A percentile compares a stretch with the other conserved stretches of the same genome.
Conservation (phyloP, 192 early-diverging fungal genomes). For the Linnemannia hyalina region DNA sequence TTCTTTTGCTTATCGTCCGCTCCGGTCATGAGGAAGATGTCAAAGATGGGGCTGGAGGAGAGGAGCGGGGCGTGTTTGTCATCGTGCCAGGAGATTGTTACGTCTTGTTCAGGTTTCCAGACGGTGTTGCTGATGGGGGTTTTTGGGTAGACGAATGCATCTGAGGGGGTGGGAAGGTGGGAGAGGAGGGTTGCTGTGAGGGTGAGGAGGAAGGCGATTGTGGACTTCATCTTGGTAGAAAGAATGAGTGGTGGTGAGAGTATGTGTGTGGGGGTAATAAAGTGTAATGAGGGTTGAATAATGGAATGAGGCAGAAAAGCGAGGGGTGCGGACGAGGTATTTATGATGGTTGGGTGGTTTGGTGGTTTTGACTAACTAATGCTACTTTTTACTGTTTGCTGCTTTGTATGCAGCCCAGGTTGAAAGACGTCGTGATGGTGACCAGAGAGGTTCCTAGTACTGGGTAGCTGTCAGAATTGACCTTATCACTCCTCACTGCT, state of each 20-base stretch:
- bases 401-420: background rate
- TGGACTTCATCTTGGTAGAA: background rate
- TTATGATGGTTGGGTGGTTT: background rate
- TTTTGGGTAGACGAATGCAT: constrained; percentile 41
- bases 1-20: constrained; percentile 47
- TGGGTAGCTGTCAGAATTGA: background rate
- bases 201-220: background rate
- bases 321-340: background rate
- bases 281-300: no score
- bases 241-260: background rate
- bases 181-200: background rate
- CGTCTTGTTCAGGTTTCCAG: constrained; percentile 34
- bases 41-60: constrained; percentile 32
- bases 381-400: no score
- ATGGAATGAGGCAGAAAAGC: no score
- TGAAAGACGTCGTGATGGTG: background rate
- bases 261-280: no score
- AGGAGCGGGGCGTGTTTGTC: constrained; percentile 23
- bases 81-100: constrained; percentile 38
- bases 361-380: background rate
- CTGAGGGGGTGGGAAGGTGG: background rate
- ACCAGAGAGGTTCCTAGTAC: background rate
- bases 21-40: constrained; percentile 52
- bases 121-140: constrained; percentile 31
- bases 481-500: no score